A percentile compares a stretch with the other conserved stretches of the same genome.
Conservation (phyloP, 2,329 filamentous ascomycete species). For the Fusarium sp. region DNA sequence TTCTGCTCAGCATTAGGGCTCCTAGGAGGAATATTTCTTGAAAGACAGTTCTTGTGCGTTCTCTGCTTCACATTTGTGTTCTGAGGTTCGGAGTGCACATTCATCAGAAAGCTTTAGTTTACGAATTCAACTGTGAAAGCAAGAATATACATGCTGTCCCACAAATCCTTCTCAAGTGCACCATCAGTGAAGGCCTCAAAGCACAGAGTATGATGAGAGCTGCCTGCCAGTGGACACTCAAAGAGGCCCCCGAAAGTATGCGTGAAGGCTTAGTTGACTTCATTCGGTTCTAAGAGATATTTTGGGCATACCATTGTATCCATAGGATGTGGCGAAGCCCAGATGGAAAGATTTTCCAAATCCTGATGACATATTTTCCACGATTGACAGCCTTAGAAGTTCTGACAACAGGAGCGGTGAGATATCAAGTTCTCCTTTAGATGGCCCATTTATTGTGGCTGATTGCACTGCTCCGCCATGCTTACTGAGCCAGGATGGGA, state of each 20-base stretch:
- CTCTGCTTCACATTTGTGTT: neutral
- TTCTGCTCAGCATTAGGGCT: neutral
- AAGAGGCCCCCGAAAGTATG: too few species aligned
- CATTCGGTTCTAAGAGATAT: too few species aligned
- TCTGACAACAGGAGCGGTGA: neutral
- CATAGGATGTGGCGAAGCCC: neutral
- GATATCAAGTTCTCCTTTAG: neutral
- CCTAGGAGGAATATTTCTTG: neutral
- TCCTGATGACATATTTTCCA: neutral
- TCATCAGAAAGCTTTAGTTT: neutral
- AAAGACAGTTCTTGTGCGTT: too few species aligned
- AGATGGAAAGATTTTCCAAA: fast-evolving
- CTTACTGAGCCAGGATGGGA: neutral
- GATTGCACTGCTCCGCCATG: constrained; percentile 1
- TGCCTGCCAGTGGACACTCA: too few species aligned
- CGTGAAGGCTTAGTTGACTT: too few species aligned
- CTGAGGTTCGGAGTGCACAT: too few species aligned
- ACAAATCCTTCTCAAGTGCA: too few species aligned
- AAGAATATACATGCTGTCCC: neutral
- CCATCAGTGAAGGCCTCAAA: too few species aligned
- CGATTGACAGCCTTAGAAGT: neutral
- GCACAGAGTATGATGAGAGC: too few species aligned
- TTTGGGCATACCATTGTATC: too few species aligned
- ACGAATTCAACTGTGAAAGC: neutral
- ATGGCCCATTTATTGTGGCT: constrained; percentile 6